These are phyloP conservation scores for Diaporthe citrichinensis DNA, from an alignment of 2,329 filamentous ascomycete species.

Conservation along the genomic window DNA sequence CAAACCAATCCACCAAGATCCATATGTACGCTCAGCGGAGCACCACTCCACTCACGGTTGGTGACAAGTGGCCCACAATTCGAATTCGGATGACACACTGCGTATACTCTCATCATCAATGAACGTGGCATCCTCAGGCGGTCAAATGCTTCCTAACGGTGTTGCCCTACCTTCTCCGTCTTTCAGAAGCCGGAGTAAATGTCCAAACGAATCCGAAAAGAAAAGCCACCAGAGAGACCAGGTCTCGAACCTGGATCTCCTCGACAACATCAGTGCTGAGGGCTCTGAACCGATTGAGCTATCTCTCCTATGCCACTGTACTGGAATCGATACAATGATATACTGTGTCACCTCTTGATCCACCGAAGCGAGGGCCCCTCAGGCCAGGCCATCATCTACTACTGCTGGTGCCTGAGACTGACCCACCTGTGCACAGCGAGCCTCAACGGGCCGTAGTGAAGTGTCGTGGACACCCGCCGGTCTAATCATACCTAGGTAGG, in stretches of 20 bases:
- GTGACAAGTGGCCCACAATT: background rate
- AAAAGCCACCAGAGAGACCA: background rate
- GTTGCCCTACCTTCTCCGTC: background rate
- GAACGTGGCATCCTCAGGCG: background rate
- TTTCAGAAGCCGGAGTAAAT: background rate
- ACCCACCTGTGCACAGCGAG: background rate
- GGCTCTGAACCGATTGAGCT: background rate
- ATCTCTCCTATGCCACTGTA: background rate
- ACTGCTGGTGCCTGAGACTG: background rate
- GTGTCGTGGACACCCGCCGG: too few relatives aligned
- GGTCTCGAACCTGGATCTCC: background rate
- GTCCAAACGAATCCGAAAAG: background rate
- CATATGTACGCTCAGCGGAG: background rate
- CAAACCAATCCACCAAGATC: background rate
- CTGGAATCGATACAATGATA: background rate
- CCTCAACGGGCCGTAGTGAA: too few relatives aligned
- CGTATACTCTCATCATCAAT: background rate
- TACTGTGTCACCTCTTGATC: too few relatives aligned
- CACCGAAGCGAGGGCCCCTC: too few relatives aligned
- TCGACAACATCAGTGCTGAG: background rate
- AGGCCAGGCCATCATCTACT: too few relatives aligned
- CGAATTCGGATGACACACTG: background rate
- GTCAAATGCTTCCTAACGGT: background rate
- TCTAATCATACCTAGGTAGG: too few relatives aligned
- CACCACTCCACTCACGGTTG: background rate